phyloP scores from a whole-genome alignment of 139 green algal genomes.

The Closterium sp. region DNA sequence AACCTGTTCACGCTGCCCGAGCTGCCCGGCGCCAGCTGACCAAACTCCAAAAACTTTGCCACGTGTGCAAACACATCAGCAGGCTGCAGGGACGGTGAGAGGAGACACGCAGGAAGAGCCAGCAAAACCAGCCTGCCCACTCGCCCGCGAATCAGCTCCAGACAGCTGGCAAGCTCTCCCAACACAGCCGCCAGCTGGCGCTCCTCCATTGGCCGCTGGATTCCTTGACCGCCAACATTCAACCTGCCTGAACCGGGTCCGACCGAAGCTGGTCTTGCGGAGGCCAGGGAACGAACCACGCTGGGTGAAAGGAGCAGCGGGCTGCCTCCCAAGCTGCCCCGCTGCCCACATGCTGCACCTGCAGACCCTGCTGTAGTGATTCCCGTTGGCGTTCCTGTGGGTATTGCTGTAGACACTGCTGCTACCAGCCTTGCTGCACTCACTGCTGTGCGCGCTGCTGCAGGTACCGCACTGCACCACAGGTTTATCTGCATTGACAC shows the following conservation, averaged over 20 bases:
- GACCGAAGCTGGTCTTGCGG: background rate
- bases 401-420: too few relatives aligned
- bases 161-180: background rate
- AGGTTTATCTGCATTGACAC: background rate
- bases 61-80: background rate
- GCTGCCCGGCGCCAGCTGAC: background rate
- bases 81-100: background rate
- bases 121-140: background rate
- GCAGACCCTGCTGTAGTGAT: too few relatives aligned
- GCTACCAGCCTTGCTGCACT: background rate
- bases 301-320: background rate
- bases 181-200: background rate
- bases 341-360: too few relatives aligned
- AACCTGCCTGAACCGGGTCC: background rate
- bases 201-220: background rate
- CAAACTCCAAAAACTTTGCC: background rate
- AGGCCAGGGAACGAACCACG: background rate
- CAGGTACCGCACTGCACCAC: background rate
- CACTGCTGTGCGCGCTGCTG: background rate
- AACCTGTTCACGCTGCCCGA: background rate
- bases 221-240: background rate
- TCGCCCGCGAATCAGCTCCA: background rate
- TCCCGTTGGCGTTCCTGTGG: too few relatives aligned
- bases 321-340: background rate
- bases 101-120: background rate